Base-by-base conservation (phyloP, 148 eudicot species). In the Vaccinium myrtillus region DNA sequence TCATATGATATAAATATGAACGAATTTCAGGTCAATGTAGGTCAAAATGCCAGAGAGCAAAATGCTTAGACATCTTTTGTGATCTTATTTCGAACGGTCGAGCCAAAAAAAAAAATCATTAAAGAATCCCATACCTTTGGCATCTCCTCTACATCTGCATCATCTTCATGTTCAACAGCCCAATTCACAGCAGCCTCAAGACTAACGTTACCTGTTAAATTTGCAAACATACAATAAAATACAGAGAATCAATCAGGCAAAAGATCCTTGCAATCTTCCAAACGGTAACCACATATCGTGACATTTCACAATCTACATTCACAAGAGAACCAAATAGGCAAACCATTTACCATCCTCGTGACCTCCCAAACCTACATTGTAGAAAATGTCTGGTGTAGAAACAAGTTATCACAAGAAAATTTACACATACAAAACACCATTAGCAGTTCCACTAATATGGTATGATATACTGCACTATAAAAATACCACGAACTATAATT, bases 151-250 rank as follows among this genome's bases (percentile, higher is more conserved):
- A 97, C 94, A 88, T 97, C 94, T 10, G 94, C 82, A 87, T 97
- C 99, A 86, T 92, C 88, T 86, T 97, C 99, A 86, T 97, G 99
- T 84, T 97, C 99, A 81, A 93, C 98, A 15, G 92, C 91, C 99
- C 99, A 97, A 87, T 93, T 95, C 54, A 93, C 95, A 78, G 98
- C 98, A 84, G 89, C 94, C 91, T 97, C 99, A 53, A 95, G 84
- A 75, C 94, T 93, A 75, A 71, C 61, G 84, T 94, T 97, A 65
- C 98, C 99, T 97, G 90, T 43, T 71, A 81, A 67, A 73, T 8
- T 79, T 32, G 13, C 14, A 74, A 15, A 30, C 15, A 51, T 67
- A 32, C 27, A 27, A 27, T 18, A 67, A 19, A 13, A 70, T 7
- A 36, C 0, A 39, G 16, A 18, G 43, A 48, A 25, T n/a, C 4